Percentiles rank a stretch among this genome's conserved stretches.
These are phyloP conservation scores for Penicillium silybi DNA, from an alignment of 495 filamentous ascomycete genomes.

Conservation along the genomic window DNA sequence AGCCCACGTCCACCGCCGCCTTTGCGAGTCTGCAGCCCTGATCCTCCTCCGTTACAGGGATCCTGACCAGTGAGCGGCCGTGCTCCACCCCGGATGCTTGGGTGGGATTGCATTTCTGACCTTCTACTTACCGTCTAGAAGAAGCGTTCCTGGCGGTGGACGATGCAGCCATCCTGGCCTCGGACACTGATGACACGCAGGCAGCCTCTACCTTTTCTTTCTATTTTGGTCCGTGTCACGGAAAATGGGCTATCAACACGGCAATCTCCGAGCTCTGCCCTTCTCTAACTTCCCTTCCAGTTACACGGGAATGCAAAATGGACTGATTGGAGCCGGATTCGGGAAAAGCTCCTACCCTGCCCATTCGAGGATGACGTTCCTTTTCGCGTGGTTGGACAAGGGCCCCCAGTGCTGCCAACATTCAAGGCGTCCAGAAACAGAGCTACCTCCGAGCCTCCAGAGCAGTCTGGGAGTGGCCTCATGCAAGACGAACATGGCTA, in stretches of 20 bases:
- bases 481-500: conserved; percentile 5
- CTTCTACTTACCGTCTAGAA: conserved; percentile 34
- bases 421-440: neutral
- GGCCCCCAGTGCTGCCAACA: conserved; percentile 8
- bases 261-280: conserved; percentile 22
- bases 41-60: conserved; percentile 16
- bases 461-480: neutral
- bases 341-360: conserved; percentile 15
- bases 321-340: conserved; percentile 18
- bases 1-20: conserved; percentile 19
- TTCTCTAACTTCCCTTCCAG: neutral
- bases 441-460: conserved; percentile 4
- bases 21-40: conserved; percentile 17
- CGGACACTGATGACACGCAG: conserved; percentile 1
- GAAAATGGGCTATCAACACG: conserved; percentile 2
- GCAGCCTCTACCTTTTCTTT: neutral
- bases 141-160: conserved; percentile 31
- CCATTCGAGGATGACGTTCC: conserved; percentile 4
- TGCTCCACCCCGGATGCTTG: conserved; percentile 21
- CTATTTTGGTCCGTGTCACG: conserved; percentile 11
- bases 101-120: conserved; percentile 17
- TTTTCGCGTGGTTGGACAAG: conserved; percentile 18
- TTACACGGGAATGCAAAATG: conserved; percentile 24
- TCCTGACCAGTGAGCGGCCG: conserved; percentile 14
- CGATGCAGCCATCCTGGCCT: conserved; percentile 9